Base-by-base conservation (phyloP, 305 asterid genomes). In the Fraxinus paxiana region DNA sequence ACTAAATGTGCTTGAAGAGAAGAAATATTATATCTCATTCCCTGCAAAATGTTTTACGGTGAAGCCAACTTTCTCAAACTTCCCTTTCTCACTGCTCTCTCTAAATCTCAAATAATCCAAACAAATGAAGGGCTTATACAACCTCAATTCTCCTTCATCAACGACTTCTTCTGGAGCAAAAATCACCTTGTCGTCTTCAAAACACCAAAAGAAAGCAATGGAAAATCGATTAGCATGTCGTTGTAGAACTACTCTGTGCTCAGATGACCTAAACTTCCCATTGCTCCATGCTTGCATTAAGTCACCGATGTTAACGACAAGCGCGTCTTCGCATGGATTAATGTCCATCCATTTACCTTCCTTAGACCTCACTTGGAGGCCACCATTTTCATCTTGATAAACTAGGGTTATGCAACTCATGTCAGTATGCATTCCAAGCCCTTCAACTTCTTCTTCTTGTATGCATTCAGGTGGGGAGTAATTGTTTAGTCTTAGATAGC, bases 391-490 rank as follows among this genome's bases (percentile, higher is more conserved):
- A 31, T 92, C 94, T 86, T 92, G 94, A 76, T 86, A 85, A 7
- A 92, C 88, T 26, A 92, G 77, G 71, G 97, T 90, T 84, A 92
- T 82, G 86, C 93, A 92, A 86, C 97, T 92, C 97, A 92, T 92
- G 48, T 92, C 97, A 4, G 97, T 92, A 88, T 91, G 95, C 97
- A 88, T 92, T 51, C 97, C 93, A 0, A 92, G 90, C 30, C 97
- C 97, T 89, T 92, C 94, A 8, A 82, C 82, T 83, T 85, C 91
- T 82, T 82, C 76, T 38, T 79, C 54, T 33, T 80, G 54, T 3
- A 33, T 48, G 70, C 70, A 51, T 13, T 82, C 87, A 0, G 82
- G 85, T n/a, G 89, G 85, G 61, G 92, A 70, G 82, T 93, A 93
- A 87, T 92, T 88, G 89, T 90, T 92, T 33, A 93, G 75, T 87